Evolutionary conservation across 176 grass and related monocot genomes (phyloP), one percentile per base, ranked within the genome.

Genomic region (barley (Hordeum vulgare)): DNA sequence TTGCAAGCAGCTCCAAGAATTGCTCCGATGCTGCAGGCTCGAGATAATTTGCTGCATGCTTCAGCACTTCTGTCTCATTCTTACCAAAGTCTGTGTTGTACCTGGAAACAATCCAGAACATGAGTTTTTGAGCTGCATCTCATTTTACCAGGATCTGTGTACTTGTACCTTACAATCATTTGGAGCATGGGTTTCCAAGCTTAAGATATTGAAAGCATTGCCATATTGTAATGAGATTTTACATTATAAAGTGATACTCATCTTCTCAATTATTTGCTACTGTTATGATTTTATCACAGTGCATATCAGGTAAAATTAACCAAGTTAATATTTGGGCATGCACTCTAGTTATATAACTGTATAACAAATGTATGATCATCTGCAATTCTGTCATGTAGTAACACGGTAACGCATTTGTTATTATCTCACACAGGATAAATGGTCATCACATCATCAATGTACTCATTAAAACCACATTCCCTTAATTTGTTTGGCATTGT

Each of bases 11-110:
- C 79, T 95, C 90, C 80, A 98, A 64, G 47, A 98, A 68, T 66
- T 91, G 84, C 81, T 88, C 90, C 0, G 92, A 93, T 18, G 89
- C 85, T 61, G 42, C 77, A n/a, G 90, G 88, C 44, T 90, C 92
- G 11, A 95, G 84, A 86, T 98, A 98, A 70, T 98, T 98, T 24
- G 90, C 90, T 11, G 92, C 92, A 76, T 98, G 95, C 82, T 98
- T 98, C 74, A 98, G 66, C 44, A 98, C 86, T 76, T 95, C 95
- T 3, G 44, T 81, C 85, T 98, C 95, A 42, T 88, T 93, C 76
- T 95, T 98, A 27, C 95, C 95, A 77, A 98, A 98, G 80, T 98
- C 95, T 29, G 75, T 35, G 74, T 80, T 95, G 28, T 98, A 98
- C 95, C 95, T 98, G 74, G 34, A 88, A 91, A n/a, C 53, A 21